Evolutionary conservation across 441 rosid genomes (phyloP), one percentile per base, ranked within the genome.

Genomic region (Brassica balearica): DNA sequence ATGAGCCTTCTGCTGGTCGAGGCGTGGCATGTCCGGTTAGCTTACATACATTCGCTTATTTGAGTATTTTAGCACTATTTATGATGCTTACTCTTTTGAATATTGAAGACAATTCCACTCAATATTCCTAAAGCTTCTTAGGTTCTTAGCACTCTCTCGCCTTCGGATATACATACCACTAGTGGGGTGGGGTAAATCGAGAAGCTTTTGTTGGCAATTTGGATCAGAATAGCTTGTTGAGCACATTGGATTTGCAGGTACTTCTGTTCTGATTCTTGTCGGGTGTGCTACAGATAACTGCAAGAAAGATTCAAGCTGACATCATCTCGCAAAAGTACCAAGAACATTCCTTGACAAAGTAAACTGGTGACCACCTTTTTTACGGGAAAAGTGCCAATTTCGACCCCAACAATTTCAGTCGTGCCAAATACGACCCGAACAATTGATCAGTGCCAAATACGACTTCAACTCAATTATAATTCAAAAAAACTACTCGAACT

Each of bases 191-290:
- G 9, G 96, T 95, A 17, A 95, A 95, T 70, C 86, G 89, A 59
- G 98, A 91, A 75, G 98, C 97, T 65, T 95, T 95, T 74, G 89
- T 83, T 53, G 98, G 99, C 8, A 95, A 95, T 82, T 89, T 95
- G 79, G 98, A 93, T 75, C 96, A 90, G 82, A 95, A 95, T 77
- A 91, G 96, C 77, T 74, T 93, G 60, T 87, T 95, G 83, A 90
- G 94, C 84, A 93, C 70, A 92, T 95, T 75, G 99, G 98, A 75
- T 93, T 95, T 34, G 98, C 97, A 5, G 97, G 97, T 43, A 92
- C 97, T 46, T 95, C 92, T 6, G 93, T 93, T 72, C 93, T 90
- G 63, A 95, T 92, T 78, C 97, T 95, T 69, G 96, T 93, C 8
- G 98, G 95, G 14, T 91, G 99, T 84, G 98, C 98, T 0, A 90